A percentile compares a stretch with the other conserved stretches of the same genome.
These are phyloP conservation scores for Cryptococcus jaspeensis DNA, from an alignment of 1,284 basidiomycete species.

Conservation along the genomic window DNA sequence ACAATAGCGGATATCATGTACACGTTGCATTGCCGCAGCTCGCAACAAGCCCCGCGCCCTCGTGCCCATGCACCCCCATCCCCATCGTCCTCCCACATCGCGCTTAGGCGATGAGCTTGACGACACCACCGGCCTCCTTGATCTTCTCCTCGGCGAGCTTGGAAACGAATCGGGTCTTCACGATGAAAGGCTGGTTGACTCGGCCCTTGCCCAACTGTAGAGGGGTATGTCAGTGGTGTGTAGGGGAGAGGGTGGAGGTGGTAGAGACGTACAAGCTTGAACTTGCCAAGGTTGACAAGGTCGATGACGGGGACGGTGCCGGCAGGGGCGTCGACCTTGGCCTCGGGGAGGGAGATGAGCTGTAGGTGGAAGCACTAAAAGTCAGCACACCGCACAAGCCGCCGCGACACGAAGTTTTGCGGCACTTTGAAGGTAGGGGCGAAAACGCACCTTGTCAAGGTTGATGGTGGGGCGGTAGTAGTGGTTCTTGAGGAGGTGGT, in stretches of 20 bases:
- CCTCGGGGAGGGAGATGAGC: slow-evolving; percentile 53
- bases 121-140: slow-evolving; percentile 90
- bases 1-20: slow-evolving; percentile 14
- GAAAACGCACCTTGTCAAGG: slow-evolving; percentile 74
- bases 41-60: not conserved
- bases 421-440: slow-evolving; percentile 59
- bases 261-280: slow-evolving; percentile 65
- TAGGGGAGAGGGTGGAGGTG: not conserved
- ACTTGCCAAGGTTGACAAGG: slow-evolving; percentile 78
- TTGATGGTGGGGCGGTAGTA: slow-evolving; percentile 94
- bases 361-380: slow-evolving; percentile 9
- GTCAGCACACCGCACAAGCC: slow-evolving; percentile 61
- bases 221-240: not conserved
- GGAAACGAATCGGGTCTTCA: slow-evolving; percentile 93
- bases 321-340: slow-evolving; percentile 50
- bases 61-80: not conserved
- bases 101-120: slow-evolving; percentile 79
- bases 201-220: slow-evolving; percentile 50
- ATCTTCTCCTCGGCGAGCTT: slow-evolving; percentile 73
- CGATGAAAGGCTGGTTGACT: slow-evolving; percentile 71
- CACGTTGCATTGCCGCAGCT: slow-evolving; percentile 19
- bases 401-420: too few relatives aligned
- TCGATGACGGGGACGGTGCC: slow-evolving; percentile 85
- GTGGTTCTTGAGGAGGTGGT: slow-evolving; percentile 89
- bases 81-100: not conserved